Evolutionary conservation across 2,329 filamentous ascomycete genomes (phyloP).

Genomic region (Colletotrichum paranaense): DNA sequence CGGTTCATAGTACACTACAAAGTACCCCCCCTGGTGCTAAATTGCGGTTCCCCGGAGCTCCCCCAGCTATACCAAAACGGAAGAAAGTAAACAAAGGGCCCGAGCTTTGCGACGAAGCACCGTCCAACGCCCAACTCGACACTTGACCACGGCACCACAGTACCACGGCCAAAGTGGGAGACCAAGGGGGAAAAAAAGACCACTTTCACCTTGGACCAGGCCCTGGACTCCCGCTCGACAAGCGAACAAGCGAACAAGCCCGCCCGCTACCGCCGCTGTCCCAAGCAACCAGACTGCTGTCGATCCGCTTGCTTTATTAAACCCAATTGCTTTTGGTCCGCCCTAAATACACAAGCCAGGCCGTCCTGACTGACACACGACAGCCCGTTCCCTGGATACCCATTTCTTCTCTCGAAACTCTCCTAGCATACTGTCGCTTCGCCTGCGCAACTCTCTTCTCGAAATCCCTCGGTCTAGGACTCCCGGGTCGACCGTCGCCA

Average conservation of each 20-base stretch:
- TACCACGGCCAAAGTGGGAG: neutral
- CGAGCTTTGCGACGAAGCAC: conserved; percentile 42
- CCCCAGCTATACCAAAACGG: conserved; percentile 50
- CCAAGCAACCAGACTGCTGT: conserved; percentile 34
- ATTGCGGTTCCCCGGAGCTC: conserved; percentile 32
- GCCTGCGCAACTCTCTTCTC: conserved; percentile 15
- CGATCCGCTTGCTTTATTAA: conserved; percentile 31
- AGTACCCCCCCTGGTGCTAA: conserved; percentile 28
- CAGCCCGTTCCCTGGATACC: conserved; percentile 32
- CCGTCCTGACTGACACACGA: conserved; percentile 36
- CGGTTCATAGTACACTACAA: conserved; percentile 17
- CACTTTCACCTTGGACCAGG: conserved; percentile 20
- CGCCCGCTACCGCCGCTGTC: conserved; percentile 26
- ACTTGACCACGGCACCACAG: neutral
- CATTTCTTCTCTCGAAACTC: conserved; percentile 35
- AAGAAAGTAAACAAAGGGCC: conserved; percentile 55
- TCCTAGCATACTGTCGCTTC: conserved; percentile 20
- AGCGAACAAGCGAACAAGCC: conserved; percentile 8
- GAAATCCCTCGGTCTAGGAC: conserved; percentile 33
- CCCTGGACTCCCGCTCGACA: conserved; percentile 24
- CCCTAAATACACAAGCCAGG: conserved; percentile 34
- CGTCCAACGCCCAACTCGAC: conserved; percentile 39
- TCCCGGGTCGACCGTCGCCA: conserved; percentile 26
- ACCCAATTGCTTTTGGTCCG: conserved; percentile 29
- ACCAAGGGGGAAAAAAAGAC: neutral